Conservation (phyloP, 2,329 filamentous ascomycete species). For the Aspergillus sp. region DNA sequence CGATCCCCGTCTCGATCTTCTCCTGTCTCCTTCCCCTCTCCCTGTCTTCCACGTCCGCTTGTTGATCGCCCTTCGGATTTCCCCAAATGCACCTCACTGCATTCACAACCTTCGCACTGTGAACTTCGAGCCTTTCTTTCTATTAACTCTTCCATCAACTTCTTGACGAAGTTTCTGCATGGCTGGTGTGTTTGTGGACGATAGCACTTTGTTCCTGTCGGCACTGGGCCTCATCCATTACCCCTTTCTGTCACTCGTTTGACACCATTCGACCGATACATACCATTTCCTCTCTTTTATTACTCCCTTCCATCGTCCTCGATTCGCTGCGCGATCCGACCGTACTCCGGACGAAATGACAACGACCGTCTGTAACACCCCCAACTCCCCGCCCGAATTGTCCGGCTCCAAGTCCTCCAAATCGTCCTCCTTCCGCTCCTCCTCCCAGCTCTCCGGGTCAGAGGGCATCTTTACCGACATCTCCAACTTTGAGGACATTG, state of each 20-base stretch:
- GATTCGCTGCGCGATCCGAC: conserved; percentile 2
- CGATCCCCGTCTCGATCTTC: conserved; percentile 13
- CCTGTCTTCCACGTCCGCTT: conserved; percentile 4
- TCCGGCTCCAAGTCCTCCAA: conserved; percentile 85
- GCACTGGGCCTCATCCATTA: background rate
- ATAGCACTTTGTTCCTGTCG: background rate
- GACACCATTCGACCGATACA: conserved; percentile 8
- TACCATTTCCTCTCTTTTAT: conserved; percentile 3
- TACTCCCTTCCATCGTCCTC: background rate
- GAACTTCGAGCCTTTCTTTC: too few species aligned
- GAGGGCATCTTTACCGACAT: conserved; percentile 68
- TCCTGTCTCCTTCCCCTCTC: conserved; percentile 6
- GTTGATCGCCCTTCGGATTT: background rate
- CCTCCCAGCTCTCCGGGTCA: conserved; percentile 66
- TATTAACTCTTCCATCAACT: background rate
- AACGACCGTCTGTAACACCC: conserved; percentile 47
- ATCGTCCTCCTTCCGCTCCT: conserved; percentile 82
- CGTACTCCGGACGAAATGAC: conserved; percentile 31
- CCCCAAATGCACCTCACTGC: too few species aligned
- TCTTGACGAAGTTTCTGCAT: conserved; percentile 1
- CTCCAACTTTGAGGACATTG: conserved; percentile 90
- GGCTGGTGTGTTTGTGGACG: background rate
- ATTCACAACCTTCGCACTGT: too few species aligned
- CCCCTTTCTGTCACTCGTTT: conserved; percentile 4
- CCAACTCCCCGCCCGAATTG: conserved; percentile 73